Evolutionary conservation across 192 early-diverging fungal genomes (phyloP).

Genomic region (Mortierella claussenii): DNA sequence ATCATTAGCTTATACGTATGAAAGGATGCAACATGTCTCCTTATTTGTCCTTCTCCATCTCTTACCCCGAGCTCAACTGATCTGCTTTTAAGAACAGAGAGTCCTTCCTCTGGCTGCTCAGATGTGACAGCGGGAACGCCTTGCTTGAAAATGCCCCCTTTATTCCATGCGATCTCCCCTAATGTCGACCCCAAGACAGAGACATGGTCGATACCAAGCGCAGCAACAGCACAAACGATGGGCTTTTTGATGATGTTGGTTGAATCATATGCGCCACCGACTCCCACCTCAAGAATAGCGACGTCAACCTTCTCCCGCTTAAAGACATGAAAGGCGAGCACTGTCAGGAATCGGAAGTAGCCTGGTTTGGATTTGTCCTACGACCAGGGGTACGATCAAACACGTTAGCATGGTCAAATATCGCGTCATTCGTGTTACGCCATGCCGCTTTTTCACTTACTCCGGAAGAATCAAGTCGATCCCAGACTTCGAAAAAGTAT

Average conservation of each 20-base stretch:
- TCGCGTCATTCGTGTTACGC: too few species aligned
- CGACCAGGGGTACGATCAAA: too few species aligned
- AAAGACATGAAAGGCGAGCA: slow-evolving; percentile 92
- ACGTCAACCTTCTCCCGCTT: slow-evolving; percentile 85
- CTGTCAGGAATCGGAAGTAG: slow-evolving; percentile 93
- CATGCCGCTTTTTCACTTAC: slow-evolving; percentile 27
- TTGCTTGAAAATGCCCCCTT: slow-evolving; percentile 84
- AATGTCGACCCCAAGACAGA: slow-evolving; percentile 76
- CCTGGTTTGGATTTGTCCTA: slow-evolving; percentile 70
- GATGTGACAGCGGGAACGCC: slow-evolving; percentile 78
- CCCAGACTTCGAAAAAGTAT: slow-evolving; percentile 91
- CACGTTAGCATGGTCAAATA: too few species aligned
- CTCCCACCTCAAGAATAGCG: slow-evolving; percentile 83
- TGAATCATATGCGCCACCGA: slow-evolving; percentile 88
- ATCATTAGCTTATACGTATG: slow-evolving; percentile 10
- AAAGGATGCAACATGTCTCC: too few species aligned
- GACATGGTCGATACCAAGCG: slow-evolving; percentile 84
- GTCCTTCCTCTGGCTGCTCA: slow-evolving; percentile 74
- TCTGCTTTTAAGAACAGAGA: slow-evolving; percentile 72
- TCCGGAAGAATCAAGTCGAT: slow-evolving; percentile 67
- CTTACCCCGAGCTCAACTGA: slow-evolving; percentile 75
- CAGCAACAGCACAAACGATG: slow-evolving; percentile 82
- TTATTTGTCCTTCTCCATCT: too few species aligned
- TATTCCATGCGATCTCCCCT: slow-evolving; percentile 84
- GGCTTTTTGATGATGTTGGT: slow-evolving; percentile 82